Evolutionary conservation across 2,329 filamentous ascomycete genomes (phyloP), one percentile per base, ranked within the genome.

Genomic region (Pseudogymnoascus sp.): DNA sequence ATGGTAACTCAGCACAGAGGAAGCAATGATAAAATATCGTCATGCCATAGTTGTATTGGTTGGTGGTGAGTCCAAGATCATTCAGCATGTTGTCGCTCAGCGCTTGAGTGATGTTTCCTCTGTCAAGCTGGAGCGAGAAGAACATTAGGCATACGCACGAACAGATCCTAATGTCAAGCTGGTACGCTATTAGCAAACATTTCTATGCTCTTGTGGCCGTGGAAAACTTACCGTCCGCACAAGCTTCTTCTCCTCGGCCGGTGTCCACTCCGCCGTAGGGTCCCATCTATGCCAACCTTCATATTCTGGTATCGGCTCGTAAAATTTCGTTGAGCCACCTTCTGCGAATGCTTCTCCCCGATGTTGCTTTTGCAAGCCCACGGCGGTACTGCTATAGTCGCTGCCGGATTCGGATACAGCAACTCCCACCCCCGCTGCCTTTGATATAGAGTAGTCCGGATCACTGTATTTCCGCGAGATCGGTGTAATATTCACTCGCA

Each of bases 61-160:
- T 75, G 0, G 75, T 78, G n/a, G 70, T 75, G 62, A 79, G 63
- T 2, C 70, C 67, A 10, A 79, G 70, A 53, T 84, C 85, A 65
- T 72, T 74, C 2, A 88, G 74, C 75, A 88, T 79, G 64, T 84
- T 85, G 70, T 86, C 84, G 0, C 82, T 82, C 12, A 84, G 74
- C 6, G 83, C 85, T 68, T 84, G 83, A 4, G 67, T 66, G 7
- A 87, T 76, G 68, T 87, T 87, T 31, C 80, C 80, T 31, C 84
- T 76, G 71, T 87, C 83, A 23, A 86, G 75, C 66, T 87, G 82
- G 4, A 87, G 76, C 1, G 80, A 81, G 65, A 85, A 84, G 70
- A 86, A 86, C 70, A 84, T 85, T 31, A 84, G 64, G 62, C 72
- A 85, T 85, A 33, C 85, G 66, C 64, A 82, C 84, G 12, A 66